Percentiles rank a stretch among this genome's conserved stretches.
phyloP scores from a whole-genome alignment of 345 rosid species.

The Linum trigynum region DNA sequence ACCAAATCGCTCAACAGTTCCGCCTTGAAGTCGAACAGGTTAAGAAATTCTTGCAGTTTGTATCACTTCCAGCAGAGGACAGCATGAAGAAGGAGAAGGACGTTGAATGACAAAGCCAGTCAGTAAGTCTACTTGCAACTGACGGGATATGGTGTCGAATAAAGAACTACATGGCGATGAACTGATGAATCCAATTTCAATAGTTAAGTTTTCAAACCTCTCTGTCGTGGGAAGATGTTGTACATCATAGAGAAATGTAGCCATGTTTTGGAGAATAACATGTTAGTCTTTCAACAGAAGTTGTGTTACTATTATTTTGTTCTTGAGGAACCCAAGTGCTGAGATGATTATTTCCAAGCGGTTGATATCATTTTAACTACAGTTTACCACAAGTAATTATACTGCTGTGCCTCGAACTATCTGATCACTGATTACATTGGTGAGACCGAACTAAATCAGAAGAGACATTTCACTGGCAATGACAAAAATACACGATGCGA shows the following conservation, averaged over 20 bases:
- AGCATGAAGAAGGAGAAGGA: constrained; percentile 21
- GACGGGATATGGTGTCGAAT: constrained; percentile 14
- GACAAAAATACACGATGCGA: too few relatives aligned
- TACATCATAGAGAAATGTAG: neutral
- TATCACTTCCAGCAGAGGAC: constrained; percentile 64
- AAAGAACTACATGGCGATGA: constrained; percentile 10
- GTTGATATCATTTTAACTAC: too few relatives aligned
- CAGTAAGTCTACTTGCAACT: neutral
- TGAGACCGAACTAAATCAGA: too few relatives aligned
- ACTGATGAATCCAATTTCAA: too few relatives aligned
- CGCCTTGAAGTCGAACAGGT: constrained; percentile 50
- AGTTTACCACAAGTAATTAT: too few relatives aligned
- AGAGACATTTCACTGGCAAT: too few relatives aligned
- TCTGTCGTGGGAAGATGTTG: neutral
- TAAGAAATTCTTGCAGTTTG: constrained; percentile 41
- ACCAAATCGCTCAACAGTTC: constrained; percentile 61
- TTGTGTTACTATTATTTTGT: neutral
- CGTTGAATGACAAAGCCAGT: neutral
- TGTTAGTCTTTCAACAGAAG: neutral
- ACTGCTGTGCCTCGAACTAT: too few relatives aligned
- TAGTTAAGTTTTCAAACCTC: neutral
- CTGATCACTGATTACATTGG: too few relatives aligned
- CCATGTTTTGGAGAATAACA: neutral
- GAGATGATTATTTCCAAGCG: neutral
- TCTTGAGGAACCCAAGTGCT: neutral